Evolutionary conservation across 169 alveolate species (phyloP).

Genomic region (Cryptosporidium meleagridis): DNA sequence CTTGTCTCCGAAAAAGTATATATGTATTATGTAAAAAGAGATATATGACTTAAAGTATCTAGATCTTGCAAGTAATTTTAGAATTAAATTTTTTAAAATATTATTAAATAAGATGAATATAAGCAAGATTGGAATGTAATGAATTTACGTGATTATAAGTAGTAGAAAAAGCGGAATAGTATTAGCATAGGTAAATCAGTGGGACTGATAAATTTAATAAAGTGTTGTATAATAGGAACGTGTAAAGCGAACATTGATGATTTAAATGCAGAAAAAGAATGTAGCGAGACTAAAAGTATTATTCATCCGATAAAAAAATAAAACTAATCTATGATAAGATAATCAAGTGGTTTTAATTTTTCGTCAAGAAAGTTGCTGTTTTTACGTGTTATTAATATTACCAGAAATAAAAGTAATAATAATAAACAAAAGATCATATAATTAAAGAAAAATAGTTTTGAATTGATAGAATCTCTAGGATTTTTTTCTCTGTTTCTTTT

Average conservation of each 20-base stretch:
- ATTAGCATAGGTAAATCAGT: no score
- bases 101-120: no score
- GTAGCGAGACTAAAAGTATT: slow-evolving; percentile 3
- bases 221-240: no score
- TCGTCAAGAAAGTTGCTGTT: background rate
- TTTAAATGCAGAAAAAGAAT: background rate
- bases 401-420: background rate
- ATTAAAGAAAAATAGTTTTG: background rate
- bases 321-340: background rate
- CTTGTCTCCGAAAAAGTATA: background rate
- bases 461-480: background rate
- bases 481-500: background rate
- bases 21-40: no score
- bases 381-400: background rate
- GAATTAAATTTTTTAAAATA: no score
- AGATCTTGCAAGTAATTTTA: background rate
- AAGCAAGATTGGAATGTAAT: no score
- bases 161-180: no score
- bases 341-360: slow-evolving; percentile 5
- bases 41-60: background rate
- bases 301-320: slow-evolving; percentile 2
- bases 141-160: no score
- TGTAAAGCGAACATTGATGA: no score
- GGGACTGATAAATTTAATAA: no score
- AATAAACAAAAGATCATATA: slow-evolving; percentile 9